Evolutionary conservation across 768 basidiomycete species (phyloP).

Genomic region (Butyriboletus loyo): DNA sequence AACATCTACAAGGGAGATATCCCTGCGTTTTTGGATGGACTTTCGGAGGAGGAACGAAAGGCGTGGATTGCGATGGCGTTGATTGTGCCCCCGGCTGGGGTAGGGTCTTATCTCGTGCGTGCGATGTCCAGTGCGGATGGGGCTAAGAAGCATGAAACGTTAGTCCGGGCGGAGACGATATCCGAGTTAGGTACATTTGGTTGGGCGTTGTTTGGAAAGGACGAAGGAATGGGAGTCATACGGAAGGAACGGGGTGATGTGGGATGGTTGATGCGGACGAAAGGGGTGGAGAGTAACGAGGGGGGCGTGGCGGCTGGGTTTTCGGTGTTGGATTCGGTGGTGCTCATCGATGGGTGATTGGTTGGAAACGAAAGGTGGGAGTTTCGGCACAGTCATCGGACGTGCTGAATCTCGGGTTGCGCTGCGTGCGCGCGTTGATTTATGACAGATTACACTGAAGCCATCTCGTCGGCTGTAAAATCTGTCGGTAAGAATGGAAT

Average conservation of each 20-base stretch:
- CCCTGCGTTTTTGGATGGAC: slow-evolving; percentile 64
- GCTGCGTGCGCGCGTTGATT: no score
- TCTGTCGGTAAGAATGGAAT: no score
- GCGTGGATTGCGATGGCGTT: slow-evolving; percentile 98
- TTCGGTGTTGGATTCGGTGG: slow-evolving; percentile 68
- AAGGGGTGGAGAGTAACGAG: slow-evolving; percentile 87
- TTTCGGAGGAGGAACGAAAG: slow-evolving; percentile 59
- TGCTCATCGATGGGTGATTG: slow-evolving; percentile 44
- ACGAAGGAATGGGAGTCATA: slow-evolving; percentile 30
- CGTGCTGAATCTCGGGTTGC: no score
- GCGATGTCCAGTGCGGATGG: slow-evolving; percentile 41
- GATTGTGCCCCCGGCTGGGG: slow-evolving; percentile 70
- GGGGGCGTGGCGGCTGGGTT: slow-evolving; percentile 48
- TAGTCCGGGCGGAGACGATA: slow-evolving; percentile 65
- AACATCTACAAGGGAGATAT: slow-evolving; percentile 89
- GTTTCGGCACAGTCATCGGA: no score
- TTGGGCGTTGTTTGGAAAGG: slow-evolving; percentile 70
- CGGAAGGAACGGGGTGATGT: slow-evolving; percentile 57
- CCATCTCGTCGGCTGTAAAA: no score
- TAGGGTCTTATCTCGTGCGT: slow-evolving; percentile 73
- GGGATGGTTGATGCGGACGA: slow-evolving; percentile 87
- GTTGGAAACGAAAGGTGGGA: background rate
- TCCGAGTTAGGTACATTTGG: slow-evolving; percentile 94
- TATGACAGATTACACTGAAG: no score
- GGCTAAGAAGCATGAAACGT: slow-evolving; percentile 9